A percentile compares a stretch with the other conserved stretches of the same genome.
Evolutionary conservation across 2,329 filamentous ascomycete species (phyloP).

Genomic region (Albifimbria verrucaria): DNA sequence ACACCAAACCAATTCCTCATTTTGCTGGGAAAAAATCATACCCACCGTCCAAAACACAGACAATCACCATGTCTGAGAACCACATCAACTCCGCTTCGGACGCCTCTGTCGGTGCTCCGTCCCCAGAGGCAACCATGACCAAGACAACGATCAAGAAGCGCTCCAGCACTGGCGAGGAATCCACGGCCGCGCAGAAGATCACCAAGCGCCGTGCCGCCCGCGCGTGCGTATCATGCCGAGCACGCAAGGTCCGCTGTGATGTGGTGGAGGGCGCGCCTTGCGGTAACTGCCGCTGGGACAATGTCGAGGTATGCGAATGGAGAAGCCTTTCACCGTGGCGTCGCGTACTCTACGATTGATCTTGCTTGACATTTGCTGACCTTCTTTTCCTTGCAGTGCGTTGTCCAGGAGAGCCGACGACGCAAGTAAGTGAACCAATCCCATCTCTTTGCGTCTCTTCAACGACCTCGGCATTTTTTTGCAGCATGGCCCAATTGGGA

Average conservation of each 20-base stretch:
- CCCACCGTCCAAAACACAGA: no score
- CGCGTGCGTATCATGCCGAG: slow-evolving; percentile 83
- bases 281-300: slow-evolving; percentile 80
- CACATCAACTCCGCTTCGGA: slow-evolving; percentile 18
- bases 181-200: slow-evolving; percentile 40
- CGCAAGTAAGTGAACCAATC: slow-evolving; percentile 64
- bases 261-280: slow-evolving; percentile 86
- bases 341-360: not conserved
- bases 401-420: slow-evolving; percentile 77
- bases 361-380: slow-evolving; percentile 2
- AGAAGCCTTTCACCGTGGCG: not conserved
- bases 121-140: slow-evolving; percentile 21
- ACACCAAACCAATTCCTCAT: no score
- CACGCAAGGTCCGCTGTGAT: slow-evolving; percentile 89
- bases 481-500: not conserved
- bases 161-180: slow-evolving; percentile 23
- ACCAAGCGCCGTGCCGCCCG: slow-evolving; percentile 84
- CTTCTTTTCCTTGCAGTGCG: slow-evolving; percentile 41
- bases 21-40: no score
- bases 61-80: slow-evolving; percentile 4
- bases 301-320: slow-evolving; percentile 53
- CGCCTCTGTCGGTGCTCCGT: slow-evolving; percentile 13
- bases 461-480: not conserved
- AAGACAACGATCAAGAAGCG: slow-evolving; percentile 29
- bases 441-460: not conserved